phyloP scores from a whole-genome alignment of 345 rosid species.

The Nephelium lappaceum region DNA sequence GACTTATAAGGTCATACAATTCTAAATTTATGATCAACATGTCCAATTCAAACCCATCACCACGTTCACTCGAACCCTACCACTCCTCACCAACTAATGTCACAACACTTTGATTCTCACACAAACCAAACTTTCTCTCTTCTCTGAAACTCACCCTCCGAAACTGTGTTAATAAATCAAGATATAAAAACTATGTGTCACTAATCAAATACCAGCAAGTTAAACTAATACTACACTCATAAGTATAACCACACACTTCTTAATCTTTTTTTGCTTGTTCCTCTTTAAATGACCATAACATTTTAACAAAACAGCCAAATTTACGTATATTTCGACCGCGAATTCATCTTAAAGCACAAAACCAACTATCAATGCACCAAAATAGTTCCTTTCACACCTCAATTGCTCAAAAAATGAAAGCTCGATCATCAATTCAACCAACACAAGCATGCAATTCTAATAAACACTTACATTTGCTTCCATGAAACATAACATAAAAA shows the following conservation, averaged over 20 bases:
- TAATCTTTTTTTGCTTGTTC: neutral
- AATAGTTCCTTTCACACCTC: neutral
- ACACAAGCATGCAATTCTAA: neutral
- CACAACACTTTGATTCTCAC: neutral
- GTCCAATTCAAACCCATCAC: neutral
- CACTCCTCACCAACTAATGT: neutral
- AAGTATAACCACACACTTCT: neutral
- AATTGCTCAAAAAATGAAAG: neutral
- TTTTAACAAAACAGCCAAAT: neutral
- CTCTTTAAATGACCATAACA: neutral
- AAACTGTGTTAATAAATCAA: neutral
- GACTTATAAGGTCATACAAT: neutral
- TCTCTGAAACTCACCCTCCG: neutral
- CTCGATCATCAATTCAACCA: slow-evolving; percentile 3
- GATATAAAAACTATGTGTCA: neutral
- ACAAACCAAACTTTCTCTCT: neutral
- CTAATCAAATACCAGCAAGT: neutral
- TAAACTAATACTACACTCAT: neutral
- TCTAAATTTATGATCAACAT: neutral
- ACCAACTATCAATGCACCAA: neutral
- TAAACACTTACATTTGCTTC: neutral
- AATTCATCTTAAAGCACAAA: neutral
- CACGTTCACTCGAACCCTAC: neutral
- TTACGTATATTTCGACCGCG: neutral
- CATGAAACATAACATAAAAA: neutral